Base-by-base conservation (phyloP, 257 asterid species). In the Thymus mandschuricus region DNA sequence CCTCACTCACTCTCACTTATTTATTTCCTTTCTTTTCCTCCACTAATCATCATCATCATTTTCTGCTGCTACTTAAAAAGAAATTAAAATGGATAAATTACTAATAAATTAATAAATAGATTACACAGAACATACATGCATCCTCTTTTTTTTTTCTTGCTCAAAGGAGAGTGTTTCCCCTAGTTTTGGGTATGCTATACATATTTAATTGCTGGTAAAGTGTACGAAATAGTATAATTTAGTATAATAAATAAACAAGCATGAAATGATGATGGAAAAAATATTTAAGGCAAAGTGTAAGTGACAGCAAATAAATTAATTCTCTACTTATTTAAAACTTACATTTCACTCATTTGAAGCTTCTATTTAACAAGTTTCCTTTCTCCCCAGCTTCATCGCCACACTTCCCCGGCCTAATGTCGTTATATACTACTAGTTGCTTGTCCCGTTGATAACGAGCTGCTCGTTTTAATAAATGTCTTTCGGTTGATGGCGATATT, bases 161-260 rank as follows among this genome's bases (percentile, higher is more conserved):
- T 44, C 45, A 66, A 66, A 50, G 13, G 11, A 45, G 73, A 64
- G 45, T 75, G 74, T 80, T 88, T 82, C 63, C 81, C 84, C 82
- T 80, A 76, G 80, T 83, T 69, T 80, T 74, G 43, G 72, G 68
- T 70, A 80, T 75, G 80, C 35, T 30, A 15, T 72, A 43, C 61
- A 72, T 68, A 54, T 74, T 45, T 21, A 21, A 21, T 75, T 38
- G 56, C 69, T 61, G 89, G 86, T 89, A 78, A 86, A 85, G 93
- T 89, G 86, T 83, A 78, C 86, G 89, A 76, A 58, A 82, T 71
- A 64, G 78, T 81, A 58, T 76, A 62, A 62, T 55, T 69, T 77
- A 59, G 78, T 79, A 46, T 70, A 70, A 79, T 10, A 49, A 60
- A 43, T 60, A 40, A 10, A 28, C 34, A 50, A 66, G 41, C 71